Conservation (phyloP, 352 stramenopile species). For the Discostella stelligera region DNA sequence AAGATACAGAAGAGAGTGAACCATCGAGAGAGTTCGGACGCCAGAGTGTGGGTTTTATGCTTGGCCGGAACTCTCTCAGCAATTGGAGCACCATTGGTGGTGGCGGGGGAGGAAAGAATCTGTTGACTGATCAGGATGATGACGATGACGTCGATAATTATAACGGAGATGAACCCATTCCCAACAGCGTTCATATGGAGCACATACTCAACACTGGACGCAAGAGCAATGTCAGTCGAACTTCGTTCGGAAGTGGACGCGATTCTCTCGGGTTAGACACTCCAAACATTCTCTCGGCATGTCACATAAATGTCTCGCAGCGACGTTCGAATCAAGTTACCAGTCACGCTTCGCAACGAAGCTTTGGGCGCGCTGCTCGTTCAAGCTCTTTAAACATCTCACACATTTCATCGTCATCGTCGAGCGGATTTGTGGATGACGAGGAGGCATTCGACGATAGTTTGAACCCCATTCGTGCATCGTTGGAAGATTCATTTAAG, state of each 20-base stretch:
- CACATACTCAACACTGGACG: constrained; percentile 35
- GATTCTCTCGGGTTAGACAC: constrained; percentile 24
- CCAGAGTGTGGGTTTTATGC: constrained; percentile 47
- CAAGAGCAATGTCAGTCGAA: constrained; percentile 32
- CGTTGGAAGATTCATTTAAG: constrained; percentile 46
- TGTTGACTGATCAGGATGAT: neutral
- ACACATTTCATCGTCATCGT: constrained; percentile 52
- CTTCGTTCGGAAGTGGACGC: constrained; percentile 6
- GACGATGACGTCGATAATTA: constrained; percentile 6
- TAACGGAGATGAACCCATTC: neutral
- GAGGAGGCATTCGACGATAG: constrained; percentile 28
- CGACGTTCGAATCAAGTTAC: constrained; percentile 34
- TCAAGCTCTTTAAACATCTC: constrained; percentile 38
- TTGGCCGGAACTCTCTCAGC: constrained; percentile 37
- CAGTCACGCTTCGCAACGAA: constrained; percentile 16
- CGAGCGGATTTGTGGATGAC: constrained; percentile 17
- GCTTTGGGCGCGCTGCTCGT: neutral
- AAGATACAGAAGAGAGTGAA: constrained; percentile 22
- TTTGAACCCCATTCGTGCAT: constrained; percentile 51
- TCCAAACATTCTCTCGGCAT: constrained; percentile 16
- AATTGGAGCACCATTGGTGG: constrained; percentile 34
- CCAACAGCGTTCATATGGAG: constrained; percentile 25
- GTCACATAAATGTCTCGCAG: constrained; percentile 28
- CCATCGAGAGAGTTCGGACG: constrained; percentile 2
- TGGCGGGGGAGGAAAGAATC: constrained; percentile 2